Conservation (phyloP, 495 filamentous ascomycete species). For the Opeltia flavorubescens region DNA sequence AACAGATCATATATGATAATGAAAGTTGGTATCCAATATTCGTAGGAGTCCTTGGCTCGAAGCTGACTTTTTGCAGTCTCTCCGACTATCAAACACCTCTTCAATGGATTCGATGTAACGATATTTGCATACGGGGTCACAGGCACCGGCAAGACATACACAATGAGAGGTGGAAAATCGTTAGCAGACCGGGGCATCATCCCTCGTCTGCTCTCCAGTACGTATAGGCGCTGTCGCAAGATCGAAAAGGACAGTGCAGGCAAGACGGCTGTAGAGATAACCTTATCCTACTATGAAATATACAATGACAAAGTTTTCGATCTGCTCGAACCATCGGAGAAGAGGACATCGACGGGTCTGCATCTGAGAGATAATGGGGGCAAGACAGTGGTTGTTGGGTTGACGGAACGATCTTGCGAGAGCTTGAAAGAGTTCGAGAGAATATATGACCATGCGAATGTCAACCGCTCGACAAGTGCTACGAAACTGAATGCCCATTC, state of each 20-base stretch:
- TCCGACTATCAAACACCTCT: conserved; percentile 75
- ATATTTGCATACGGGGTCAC: conserved; percentile 95
- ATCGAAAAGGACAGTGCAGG: conserved; percentile 72
- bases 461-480: conserved; percentile 77
- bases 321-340: conserved; percentile 81
- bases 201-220: conserved; percentile 70
- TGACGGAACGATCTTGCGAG: conserved; percentile 74
- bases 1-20: conserved; percentile 74
- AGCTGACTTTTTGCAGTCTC: conserved; percentile 36
- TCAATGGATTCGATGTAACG: conserved; percentile 85
- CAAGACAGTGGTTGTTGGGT: conserved; percentile 83
- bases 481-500: conserved; percentile 96
- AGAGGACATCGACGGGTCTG: conserved; percentile 70
- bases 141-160: conserved; percentile 94
- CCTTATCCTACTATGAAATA: conserved; percentile 93
- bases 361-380: conserved; percentile 77
- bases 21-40: conserved; percentile 49
- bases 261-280: conserved; percentile 57
- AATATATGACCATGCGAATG: conserved; percentile 88
- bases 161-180: conserved; percentile 88
- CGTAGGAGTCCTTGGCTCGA: neutral
- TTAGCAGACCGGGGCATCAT: conserved; percentile 85
- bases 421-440: conserved; percentile 85
- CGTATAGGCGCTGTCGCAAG: conserved; percentile 76
- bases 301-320: conserved; percentile 96